Evolutionary conservation across 2,329 filamentous ascomycete genomes (phyloP), one percentile per base, ranked within the genome.

Genomic region (Fusarium sp.): DNA sequence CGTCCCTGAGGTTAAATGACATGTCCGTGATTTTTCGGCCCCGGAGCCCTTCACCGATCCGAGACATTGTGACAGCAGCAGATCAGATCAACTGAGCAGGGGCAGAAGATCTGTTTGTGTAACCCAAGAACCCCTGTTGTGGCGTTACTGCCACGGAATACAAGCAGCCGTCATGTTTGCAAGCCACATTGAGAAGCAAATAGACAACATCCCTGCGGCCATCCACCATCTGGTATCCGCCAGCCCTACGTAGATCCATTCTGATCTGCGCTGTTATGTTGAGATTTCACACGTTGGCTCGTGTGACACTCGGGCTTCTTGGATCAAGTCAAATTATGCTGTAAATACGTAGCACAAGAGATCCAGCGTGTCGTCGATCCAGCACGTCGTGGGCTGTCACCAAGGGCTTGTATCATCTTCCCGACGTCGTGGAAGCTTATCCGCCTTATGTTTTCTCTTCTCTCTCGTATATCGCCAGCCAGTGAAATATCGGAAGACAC

Each of bases 311-410:
- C 43, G 56, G 50, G 39, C 52, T 49, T 55, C 43, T 35, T 51
- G 41, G 24, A 26, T 33, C 53, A 24, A 33, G 37, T 51, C 49
- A 46, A 49, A 37, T 41, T 32, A 35, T 50, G 48, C 20, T 35
- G 47, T 40, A 33, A 26, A 35, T 33, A 22, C 58, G 70, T 73
- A 58, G n/a, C 49, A 74, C 70, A 39, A 53, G 61, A 71, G 70
- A 74, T 74, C 62, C 60, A 48, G 63, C 55, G 63, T 65, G 53
- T 47, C 53, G 45, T 57, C 63, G 71, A 74, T 74, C 66, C 71
- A 71, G 71, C 68, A 71, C 55, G 24, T 62, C 48, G 51, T 56
- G 49, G 40, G 56, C 48, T 64, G 55, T 41, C 53, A 56, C 59
- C 39, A 51, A 48, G 20, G 64, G 68, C 51, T 61, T 64, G 55